phyloP scores from a whole-genome alignment of 176 grass and related monocot species.

The Thalia dealbata region DNA sequence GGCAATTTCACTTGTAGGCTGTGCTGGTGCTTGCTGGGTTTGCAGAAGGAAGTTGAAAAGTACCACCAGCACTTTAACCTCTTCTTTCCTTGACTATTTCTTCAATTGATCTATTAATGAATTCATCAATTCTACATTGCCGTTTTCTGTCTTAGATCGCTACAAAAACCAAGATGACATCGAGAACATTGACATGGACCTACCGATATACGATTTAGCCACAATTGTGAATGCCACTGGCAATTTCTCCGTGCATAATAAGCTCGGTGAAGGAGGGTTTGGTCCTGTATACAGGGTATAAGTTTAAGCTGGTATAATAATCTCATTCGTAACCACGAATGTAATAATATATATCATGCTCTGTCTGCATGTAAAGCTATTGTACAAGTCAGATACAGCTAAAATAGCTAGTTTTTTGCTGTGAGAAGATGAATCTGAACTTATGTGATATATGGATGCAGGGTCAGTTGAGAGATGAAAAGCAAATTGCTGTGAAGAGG shows the following conservation, averaged over 20 bases:
- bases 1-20: neutral
- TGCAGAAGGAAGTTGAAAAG: neutral
- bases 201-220: neutral
- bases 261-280: neutral
- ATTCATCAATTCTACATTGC: too few relatives aligned
- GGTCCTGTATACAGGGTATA: neutral
- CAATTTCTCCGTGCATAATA: neutral
- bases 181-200: neutral
- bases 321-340: too few relatives aligned
- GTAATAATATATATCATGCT: too few relatives aligned
- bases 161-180: neutral
- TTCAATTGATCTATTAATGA: too few relatives aligned
- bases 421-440: too few relatives aligned
- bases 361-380: neutral
- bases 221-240: neutral
- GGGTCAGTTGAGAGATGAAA: neutral
- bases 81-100: too few relatives aligned
- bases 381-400: neutral
- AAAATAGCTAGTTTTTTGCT: too few relatives aligned
- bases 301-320: neutral
- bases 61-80: neutral
- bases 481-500: neutral
- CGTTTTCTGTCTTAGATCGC: neutral
- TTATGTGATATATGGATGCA: neutral
- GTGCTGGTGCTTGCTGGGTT: neutral